Percentiles rank a stretch among this genome's conserved stretches.
These are phyloP conservation scores for Cladorrhinum sp. DNA, from an alignment of 2,329 filamentous ascomycete species.

Conservation along the genomic window DNA sequence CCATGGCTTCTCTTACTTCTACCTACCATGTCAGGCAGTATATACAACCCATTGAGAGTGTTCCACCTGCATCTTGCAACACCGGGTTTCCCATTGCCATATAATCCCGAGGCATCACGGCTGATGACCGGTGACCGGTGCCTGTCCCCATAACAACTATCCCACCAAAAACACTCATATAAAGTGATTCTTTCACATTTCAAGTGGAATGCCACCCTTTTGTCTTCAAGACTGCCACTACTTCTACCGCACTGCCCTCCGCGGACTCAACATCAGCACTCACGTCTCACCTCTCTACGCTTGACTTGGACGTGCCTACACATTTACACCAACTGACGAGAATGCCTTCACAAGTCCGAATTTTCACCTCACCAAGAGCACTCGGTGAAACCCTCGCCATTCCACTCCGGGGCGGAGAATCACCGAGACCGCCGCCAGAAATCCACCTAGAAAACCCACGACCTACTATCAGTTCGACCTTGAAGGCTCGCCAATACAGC, in stretches of 20 bases:
- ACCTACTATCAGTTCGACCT: conserved; percentile 32
- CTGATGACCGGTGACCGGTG: conserved; percentile 18
- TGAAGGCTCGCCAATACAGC: conserved; percentile 28
- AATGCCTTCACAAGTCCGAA: conserved; percentile 65
- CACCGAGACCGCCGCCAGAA: conserved; percentile 31
- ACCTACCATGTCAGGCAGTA: background rate
- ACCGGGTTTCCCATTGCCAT: conserved; percentile 14
- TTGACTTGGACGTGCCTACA: conserved; percentile 39
- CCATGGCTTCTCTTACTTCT: background rate
- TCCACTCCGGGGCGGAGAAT: conserved; percentile 28
- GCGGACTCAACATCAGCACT: conserved; percentile 79
- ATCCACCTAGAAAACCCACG: conserved; percentile 35
- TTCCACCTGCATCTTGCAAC: conserved; percentile 6
- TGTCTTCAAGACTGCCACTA: conserved; percentile 87
- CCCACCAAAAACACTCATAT: background rate
- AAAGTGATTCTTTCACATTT: conserved; percentile 20
- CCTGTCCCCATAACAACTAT: conserved; percentile 3
- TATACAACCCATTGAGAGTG: conserved; percentile 5
- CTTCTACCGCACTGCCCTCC: conserved; percentile 86
- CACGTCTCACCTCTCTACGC: conserved; percentile 72
- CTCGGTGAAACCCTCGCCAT: conserved; percentile 66
- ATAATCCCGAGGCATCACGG: conserved; percentile 25
- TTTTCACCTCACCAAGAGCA: conserved; percentile 66
- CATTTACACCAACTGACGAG: conserved; percentile 43
- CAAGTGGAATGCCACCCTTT: conserved; percentile 72